phyloP scores from a whole-genome alignment of 495 filamentous ascomycete genomes.

The Jackrogersella minutella region DNA sequence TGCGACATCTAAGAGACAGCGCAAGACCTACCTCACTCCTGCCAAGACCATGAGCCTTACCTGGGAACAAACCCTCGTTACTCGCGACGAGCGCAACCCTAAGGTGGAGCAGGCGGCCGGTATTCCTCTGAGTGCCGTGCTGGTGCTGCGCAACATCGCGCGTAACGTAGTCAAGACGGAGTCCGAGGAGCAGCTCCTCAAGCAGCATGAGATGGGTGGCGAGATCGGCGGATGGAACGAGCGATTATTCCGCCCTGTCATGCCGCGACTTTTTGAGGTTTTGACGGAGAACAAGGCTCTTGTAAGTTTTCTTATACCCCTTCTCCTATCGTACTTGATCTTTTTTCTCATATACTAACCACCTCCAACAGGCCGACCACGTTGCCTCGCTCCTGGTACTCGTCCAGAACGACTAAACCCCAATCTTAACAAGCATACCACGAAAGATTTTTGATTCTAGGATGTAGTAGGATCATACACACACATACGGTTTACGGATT shows the following conservation, averaged over 20 bases:
- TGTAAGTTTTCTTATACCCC: conserved; percentile 38
- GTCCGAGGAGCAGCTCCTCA: conserved; percentile 61
- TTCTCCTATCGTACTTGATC: neutral
- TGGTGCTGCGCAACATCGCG: conserved; percentile 90
- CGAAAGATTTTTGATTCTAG: no score
- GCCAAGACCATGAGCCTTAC: conserved; percentile 60
- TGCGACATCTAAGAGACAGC: conserved; percentile 48
- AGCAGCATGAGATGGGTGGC: conserved; percentile 50
- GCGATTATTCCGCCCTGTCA: conserved; percentile 59
- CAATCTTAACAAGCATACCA: no score
- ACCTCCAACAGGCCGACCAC: conserved; percentile 33
- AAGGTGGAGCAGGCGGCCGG: conserved; percentile 73
- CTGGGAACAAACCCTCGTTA: conserved; percentile 68
- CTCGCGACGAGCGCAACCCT: conserved; percentile 74
- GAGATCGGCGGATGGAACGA: conserved; percentile 57
- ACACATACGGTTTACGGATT: no score
- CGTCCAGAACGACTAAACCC: conserved; percentile 45
- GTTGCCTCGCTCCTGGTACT: conserved; percentile 43
- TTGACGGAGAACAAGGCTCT: conserved; percentile 62
- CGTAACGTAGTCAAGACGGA: conserved; percentile 71
- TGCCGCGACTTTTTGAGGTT: conserved; percentile 59
- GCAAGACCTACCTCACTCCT: conserved; percentile 61
- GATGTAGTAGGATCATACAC: no score
- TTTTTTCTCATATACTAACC: conserved; percentile 30
- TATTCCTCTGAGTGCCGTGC: conserved; percentile 80